Percentiles rank a stretch among this genome's conserved stretches.
phyloP scores from a whole-genome alignment of 805 yeast species.

The Saccharomycopsis amapae region DNA sequence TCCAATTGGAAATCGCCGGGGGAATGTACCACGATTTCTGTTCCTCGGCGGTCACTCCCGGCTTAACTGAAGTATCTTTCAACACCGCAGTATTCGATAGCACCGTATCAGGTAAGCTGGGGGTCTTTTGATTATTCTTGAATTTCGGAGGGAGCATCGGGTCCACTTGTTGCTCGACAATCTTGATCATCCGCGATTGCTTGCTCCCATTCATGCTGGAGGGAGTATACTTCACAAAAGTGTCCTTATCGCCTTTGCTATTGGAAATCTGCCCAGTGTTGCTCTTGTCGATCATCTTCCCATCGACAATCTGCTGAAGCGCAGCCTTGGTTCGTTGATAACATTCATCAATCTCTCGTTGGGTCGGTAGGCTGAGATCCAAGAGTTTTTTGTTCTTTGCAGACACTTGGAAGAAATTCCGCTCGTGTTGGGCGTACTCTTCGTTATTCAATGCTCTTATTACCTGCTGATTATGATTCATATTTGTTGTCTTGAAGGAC shows the following conservation, averaged over 20 bases:
- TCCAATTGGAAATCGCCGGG: conserved; percentile 90
- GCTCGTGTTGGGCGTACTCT: neutral
- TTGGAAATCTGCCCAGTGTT: neutral
- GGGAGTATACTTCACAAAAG: conserved; percentile 17
- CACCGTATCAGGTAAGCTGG: conserved; percentile 46
- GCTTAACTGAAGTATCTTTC: conserved; percentile 42
- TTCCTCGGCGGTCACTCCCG: conserved; percentile 57
- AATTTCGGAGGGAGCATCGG: conserved; percentile 83
- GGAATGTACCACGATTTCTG: conserved; percentile 83
- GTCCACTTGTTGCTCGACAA: conserved; percentile 63
- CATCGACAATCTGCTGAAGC: conserved; percentile 9
- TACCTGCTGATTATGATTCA: neutral
- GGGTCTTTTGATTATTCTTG: conserved; percentile 63
- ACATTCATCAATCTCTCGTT: conserved; percentile 11
- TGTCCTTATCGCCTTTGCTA: conserved; percentile 1
- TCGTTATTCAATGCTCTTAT: neutral
- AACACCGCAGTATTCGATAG: conserved; percentile 50
- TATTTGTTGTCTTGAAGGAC: neutral
- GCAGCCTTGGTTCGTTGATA: conserved; percentile 10
- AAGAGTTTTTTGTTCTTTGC: conserved; percentile 7
- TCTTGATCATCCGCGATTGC: conserved; percentile 44
- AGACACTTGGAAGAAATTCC: conserved; percentile 7
- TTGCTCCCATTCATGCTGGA: neutral
- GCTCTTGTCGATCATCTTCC: neutral
- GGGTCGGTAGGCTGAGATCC: conserved; percentile 14